Conservation (phyloP, 108 stramenopile species). For the Fragilaria radians region DNA sequence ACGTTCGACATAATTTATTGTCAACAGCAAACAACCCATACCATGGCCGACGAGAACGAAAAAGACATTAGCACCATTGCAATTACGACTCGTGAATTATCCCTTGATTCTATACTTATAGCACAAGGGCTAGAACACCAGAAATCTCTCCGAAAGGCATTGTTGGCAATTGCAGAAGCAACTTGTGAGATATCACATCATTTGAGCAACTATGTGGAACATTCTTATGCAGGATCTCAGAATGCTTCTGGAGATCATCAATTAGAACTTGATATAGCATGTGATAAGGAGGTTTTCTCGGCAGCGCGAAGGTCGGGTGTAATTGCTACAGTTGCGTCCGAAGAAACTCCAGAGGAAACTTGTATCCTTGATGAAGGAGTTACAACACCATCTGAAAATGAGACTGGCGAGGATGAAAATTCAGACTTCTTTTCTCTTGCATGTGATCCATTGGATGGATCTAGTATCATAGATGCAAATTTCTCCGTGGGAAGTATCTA, state of each 20-base stretch:
- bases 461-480: slow-evolving; percentile 79
- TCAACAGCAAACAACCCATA: too few relatives aligned
- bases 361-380: slow-evolving; percentile 9
- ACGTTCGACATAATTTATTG: too few relatives aligned
- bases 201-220: slow-evolving; percentile 46
- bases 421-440: slow-evolving; percentile 53
- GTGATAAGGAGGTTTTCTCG: slow-evolving; percentile 57
- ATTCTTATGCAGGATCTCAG: slow-evolving; percentile 57
- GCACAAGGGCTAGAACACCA: neutral
- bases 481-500: slow-evolving; percentile 83
- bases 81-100: neutral
- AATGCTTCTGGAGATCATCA: slow-evolving; percentile 82
- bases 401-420: slow-evolving; percentile 3
- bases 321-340: slow-evolving; percentile 40
- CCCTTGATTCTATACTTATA: neutral
- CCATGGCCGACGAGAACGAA: too few relatives aligned
- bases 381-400: slow-evolving; percentile 10
- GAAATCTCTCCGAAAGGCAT: slow-evolving; percentile 20
- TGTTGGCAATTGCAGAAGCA: slow-evolving; percentile 39
- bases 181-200: slow-evolving; percentile 40
- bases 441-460: slow-evolving; percentile 87
- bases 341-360: slow-evolving; percentile 64
- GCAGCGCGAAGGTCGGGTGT: slow-evolving; percentile 38
- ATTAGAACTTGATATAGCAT: slow-evolving; percentile 73
- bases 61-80: too few relatives aligned